A percentile compares a stretch with the other conserved stretches of the same genome.
Conservation (phyloP, 495 filamentous ascomycete genomes). For the Xylona heveae region DNA sequence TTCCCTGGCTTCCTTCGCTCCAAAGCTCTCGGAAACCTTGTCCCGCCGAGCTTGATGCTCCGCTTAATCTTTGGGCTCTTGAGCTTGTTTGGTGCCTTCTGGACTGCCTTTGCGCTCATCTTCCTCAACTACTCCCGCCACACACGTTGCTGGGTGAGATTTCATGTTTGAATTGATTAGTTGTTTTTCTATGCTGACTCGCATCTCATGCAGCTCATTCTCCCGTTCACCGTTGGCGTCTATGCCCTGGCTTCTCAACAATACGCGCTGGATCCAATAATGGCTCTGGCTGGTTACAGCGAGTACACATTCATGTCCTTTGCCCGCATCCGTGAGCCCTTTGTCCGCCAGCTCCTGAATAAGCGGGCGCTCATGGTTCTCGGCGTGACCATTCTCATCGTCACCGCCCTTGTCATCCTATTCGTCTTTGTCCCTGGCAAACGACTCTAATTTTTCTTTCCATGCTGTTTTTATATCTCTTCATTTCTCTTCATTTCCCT, state of each 20-base stretch:
- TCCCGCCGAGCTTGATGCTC: constrained; percentile 67
- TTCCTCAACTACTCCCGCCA: constrained; percentile 58
- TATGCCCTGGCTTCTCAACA: constrained; percentile 81
- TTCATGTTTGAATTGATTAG: neutral
- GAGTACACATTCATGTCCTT: constrained; percentile 92
- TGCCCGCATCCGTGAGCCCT: constrained; percentile 67
- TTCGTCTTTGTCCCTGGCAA: constrained; percentile 91
- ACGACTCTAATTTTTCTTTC: constrained; percentile 32
- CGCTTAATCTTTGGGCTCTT: constrained; percentile 72
- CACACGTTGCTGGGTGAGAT: constrained; percentile 64
- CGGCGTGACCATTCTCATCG: constrained; percentile 45
- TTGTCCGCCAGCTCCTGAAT: constrained; percentile 60
- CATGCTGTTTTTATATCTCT: neutral
- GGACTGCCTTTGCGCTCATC: constrained; percentile 81
- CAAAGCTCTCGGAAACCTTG: constrained; percentile 86
- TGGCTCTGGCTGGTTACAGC: constrained; percentile 73
- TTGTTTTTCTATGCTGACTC: constrained; percentile 5
- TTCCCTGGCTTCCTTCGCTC: constrained; percentile 90
- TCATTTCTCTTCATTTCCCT: constrained; percentile 1
- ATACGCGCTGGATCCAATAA: constrained; percentile 78
- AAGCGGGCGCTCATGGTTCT: constrained; percentile 65
- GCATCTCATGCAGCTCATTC: constrained; percentile 40
- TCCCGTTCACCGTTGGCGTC: constrained; percentile 81
- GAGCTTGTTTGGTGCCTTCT: constrained; percentile 75
- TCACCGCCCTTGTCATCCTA: constrained; percentile 52